A percentile compares a stretch with the other conserved stretches of the same genome.
Conservation (phyloP, 257 asterid species). For the Capsicum pubescens region DNA sequence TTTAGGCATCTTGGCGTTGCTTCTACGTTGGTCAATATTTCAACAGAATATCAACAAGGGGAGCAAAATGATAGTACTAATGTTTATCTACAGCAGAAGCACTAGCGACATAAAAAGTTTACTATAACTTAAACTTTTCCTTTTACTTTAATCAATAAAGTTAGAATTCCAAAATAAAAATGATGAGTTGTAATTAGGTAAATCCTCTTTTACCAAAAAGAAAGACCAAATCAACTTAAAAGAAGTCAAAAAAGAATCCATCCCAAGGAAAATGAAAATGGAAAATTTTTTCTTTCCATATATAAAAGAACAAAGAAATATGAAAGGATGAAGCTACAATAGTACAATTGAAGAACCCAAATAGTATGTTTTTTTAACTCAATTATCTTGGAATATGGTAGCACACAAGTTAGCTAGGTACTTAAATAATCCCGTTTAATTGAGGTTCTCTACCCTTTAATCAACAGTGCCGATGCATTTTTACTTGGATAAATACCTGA, state of each 20-base stretch:
- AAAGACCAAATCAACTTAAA: not conserved
- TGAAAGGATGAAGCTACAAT: not conserved
- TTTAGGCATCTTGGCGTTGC: slow-evolving; percentile 29
- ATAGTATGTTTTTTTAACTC: no score
- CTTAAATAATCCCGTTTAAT: not conserved
- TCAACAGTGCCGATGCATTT: not conserved
- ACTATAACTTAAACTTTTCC: not conserved
- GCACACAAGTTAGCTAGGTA: not conserved
- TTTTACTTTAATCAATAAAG: not conserved
- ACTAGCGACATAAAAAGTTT: slow-evolving; percentile 7
- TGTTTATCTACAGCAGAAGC: slow-evolving; percentile 17
- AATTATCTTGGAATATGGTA: no score
- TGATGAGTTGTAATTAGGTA: not conserved
- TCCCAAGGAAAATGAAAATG: not conserved
- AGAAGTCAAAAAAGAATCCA: not conserved
- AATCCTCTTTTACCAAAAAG: not conserved
- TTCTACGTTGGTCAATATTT: slow-evolving; percentile 28
- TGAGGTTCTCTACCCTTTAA: not conserved
- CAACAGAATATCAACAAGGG: slow-evolving; percentile 6
- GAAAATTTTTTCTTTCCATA: not conserved
- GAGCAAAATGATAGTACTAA: not conserved
- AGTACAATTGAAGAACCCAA: no score
- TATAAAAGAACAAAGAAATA: not conserved
- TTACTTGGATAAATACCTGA: not conserved
- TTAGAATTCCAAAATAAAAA: not conserved